Evolutionary conservation across 352 stramenopile species (phyloP), one percentile per base, ranked within the genome.

Genomic region (Phytopythium ostracodes): DNA sequence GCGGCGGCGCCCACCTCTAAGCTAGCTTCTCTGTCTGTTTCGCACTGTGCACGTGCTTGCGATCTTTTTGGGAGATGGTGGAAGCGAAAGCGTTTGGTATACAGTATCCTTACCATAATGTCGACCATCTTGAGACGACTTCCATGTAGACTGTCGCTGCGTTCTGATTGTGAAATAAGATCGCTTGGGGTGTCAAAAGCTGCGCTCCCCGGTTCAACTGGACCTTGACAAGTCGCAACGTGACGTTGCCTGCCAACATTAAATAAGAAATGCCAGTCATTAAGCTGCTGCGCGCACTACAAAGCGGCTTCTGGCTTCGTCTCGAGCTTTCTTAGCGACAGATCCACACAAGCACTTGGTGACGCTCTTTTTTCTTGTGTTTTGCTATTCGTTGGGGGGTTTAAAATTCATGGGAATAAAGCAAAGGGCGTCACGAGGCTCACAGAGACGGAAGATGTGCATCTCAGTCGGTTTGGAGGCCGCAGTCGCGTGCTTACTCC

Each of bases 401-500:
- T 54, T 54, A 54, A 35, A 54, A 54, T 54, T 54, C 47, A 53
- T 31, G 44, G 43, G 42, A 15, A 47, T 47, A 47, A 47, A 47
- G 42, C 42, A 25, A 25, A 47, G 20, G 18, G 42, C 38, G 15
- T 17, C 42, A 15, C 18, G 42, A n/a, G 38, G 14, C 12, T 44
- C 17, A n/a, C 38, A 3, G n/a, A 44, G 15, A 44, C 38, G 14
- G 36, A 18, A 12, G 4, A 44, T 14, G 38, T 10, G 38, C 38
- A 15, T n/a, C 38, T 15, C 38, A 44, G 38, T 44, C 38, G 38
- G 10, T 10, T 38, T 11, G 33, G 33, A 2, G 33, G 7, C 33
- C 10, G 33, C 33, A n/a, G 33, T 38, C 33, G 10, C 33, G 33
- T 4, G 29, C 61, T 79, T 91, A 91, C 73, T 89, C 78, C 63